Evolutionary conservation across 805 yeast species (phyloP), one percentile per base, ranked within the genome.

Genomic region (Soucietia sequanensis): DNA sequence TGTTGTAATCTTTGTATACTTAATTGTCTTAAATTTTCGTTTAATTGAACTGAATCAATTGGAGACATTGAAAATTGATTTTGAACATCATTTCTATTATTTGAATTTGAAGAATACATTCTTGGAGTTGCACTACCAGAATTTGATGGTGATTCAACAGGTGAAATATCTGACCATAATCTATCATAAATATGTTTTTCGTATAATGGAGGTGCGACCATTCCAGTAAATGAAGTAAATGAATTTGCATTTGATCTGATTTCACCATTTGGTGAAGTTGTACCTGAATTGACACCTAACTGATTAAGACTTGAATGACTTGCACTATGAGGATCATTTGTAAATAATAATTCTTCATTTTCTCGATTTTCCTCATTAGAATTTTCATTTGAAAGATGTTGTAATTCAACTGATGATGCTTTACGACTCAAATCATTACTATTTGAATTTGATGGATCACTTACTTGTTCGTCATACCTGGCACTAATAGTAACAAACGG

Each of bases 181-280:
- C 84, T 67, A 59, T 89, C 97, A 57, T 83, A 85, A 23, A 87
- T 76, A 56, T 86, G 95, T 35, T 74, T 78, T 39, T 79, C 89
- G 56, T 89, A 89, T 38, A 82, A 73, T 18, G 97, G 95, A 2
- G 96, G 96, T 1, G 96, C 93, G 64, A 78, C 70, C 30, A 77
- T 53, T 5, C 72, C 73, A 11, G 58, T 57, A 33, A 63, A 54
- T 16, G 65, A 56, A 4, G 64, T 48, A 24, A 34, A 44, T 2
- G 68, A 62, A 26, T 50, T 55, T n/a, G 46, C 43, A 38, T 52
- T 56, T 6, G 68, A 54, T 13, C 42, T 18, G 27, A 30, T 12
- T 17, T 24, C 21, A 7, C 25, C 6, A 15, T 27, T 39, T 6
- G 41, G 29, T 4, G 37, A 28, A 8, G 14, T 39, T 7, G 44